Percentiles rank a stretch among this genome's conserved stretches.
phyloP scores from a whole-genome alignment of 2,329 filamentous ascomycete species.

The Aulographum hederae region DNA sequence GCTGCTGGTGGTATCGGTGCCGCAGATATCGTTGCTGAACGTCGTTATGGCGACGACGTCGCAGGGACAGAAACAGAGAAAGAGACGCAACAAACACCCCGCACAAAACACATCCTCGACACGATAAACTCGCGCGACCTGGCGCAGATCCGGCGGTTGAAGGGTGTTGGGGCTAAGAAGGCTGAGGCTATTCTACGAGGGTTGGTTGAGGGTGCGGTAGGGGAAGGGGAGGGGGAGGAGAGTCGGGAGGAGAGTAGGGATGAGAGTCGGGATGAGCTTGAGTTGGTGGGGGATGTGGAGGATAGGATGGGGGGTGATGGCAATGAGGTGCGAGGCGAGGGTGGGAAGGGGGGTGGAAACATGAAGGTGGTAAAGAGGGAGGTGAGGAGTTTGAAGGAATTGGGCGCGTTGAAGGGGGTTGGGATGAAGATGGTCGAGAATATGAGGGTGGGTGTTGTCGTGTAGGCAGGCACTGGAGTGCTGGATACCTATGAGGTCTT shows the following conservation, averaged over 20 bases:
- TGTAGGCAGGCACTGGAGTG: too few relatives aligned
- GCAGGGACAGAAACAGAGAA: too few relatives aligned
- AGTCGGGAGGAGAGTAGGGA: too few relatives aligned
- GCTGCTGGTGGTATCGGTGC: constrained; percentile 12
- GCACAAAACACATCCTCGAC: constrained; percentile 43
- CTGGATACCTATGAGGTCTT: too few relatives aligned
- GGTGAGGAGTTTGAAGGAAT: constrained; percentile 21
- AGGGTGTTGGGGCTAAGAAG: constrained; percentile 56
- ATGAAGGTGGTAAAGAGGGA: too few relatives aligned
- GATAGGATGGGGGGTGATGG: background rate
- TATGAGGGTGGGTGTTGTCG: constrained; percentile 26
- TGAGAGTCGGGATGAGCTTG: constrained; percentile 2
- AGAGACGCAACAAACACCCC: constrained; percentile 31
- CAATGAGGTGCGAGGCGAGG: too few relatives aligned
- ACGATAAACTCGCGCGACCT: constrained; percentile 60
- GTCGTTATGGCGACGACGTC: too few relatives aligned
- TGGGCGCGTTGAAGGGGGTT: constrained; percentile 29
- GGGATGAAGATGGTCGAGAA: constrained; percentile 31
- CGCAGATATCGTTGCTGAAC: constrained; percentile 1
- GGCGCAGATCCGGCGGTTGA: constrained; percentile 43
- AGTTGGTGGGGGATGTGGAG: too few relatives aligned
- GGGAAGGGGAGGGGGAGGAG: constrained; percentile 10
- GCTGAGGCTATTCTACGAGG: constrained; percentile 35
- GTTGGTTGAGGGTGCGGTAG: constrained; percentile 27
- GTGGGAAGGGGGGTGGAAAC: too few relatives aligned